Evolutionary conservation across 2,329 filamentous ascomycete genomes (phyloP), one percentile per base, ranked within the genome.

Genomic region (Pleomassaria siparia): DNA sequence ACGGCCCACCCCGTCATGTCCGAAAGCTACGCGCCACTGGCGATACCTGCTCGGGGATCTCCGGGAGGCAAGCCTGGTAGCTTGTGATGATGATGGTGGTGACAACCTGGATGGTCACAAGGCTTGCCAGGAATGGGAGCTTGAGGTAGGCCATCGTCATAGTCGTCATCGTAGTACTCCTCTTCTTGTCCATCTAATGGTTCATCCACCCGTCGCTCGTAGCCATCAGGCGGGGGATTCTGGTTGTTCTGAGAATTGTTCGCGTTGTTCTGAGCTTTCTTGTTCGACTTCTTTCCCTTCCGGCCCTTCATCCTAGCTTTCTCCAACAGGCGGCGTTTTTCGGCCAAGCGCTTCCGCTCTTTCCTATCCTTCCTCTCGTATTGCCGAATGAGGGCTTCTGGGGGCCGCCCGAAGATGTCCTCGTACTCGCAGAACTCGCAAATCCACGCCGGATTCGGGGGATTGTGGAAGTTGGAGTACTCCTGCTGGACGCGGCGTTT

Each of bases 341-440:
- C 90, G n/a, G 88, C 89, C 57, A 92, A 79, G 54, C 91, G 84
- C 62, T 89, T 89, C 40, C 90, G 86, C 66, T 89, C 85, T 50
- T 88, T 87, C 28, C 90, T 85, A 65, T 96, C 94, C 70, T 96
- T 96, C 67, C 92, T 88, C 73, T 99, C 94, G 66, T 97, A 99
- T 53, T 91, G 85, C 32, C 89, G 83, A 54, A 97, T 95, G 45
- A 99, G 75, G 41, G 90, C 90, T 59, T 83, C 81, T 0, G 94
- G 94, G 2, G 88, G 88, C 43, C 80, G 80, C n/a, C 92, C 92
- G 67, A 96, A 97, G 41, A 99, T 96, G 43, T 84, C 84, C 72
- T 97, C 92, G 66, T 96, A 99, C 71, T 99, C 94, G 76, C 94
- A 99, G 68, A 97, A 97, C 64, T 96, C 89, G 73, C 94, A 99